Base-by-base conservation (phyloP, 2,329 filamentous ascomycete genomes). In the Colletotrichum plurivorum region DNA sequence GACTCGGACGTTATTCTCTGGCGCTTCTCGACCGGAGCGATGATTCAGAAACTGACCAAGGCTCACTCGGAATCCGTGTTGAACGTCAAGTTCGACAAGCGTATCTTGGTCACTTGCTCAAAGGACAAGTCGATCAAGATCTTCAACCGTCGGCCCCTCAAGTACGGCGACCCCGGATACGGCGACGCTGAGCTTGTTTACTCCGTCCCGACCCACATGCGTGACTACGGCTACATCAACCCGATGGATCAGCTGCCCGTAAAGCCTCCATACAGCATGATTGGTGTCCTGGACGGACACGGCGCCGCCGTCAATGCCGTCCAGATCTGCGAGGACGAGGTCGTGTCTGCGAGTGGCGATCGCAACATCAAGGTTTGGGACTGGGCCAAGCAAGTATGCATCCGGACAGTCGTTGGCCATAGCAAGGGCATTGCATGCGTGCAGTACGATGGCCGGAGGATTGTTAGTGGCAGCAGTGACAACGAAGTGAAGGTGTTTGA, bases 91-190 rank as follows among this genome's bases (percentile, higher is more conserved):
- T 99, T 98, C 73, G 95, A 98, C 77, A 92, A 94, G 73, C 89
- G 94, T 9, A 97, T 97, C 71, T 86, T 99, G 4, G 94, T 98
- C 13, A 99, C 96, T 0, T 98, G 96, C 76, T 98, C 95, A 56
- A 99, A 99, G 79, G 96, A 99, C 80, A 97, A 95, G 79, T 92
- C 92, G 0, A 97, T 99, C 84, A 98, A 98, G 80, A 91, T 99
- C 18, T 99, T 97, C 88, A 98, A 95, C 78, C 90, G 96, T 5
- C 87, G 84, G 18, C 85, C 90, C 18, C 83, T 97, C n/a, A 82
- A 83, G 39, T 84, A 86, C 51, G 88, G 88, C 22, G 88, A 91
- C 41, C 71, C 85, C 3, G 90, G 89, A 7, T 91, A 90, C 78
- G 79, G 79, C 2, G 75, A 74, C 1, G 67, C 74, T 2, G 77